Evolutionary conservation across 2,329 filamentous ascomycete species (phyloP).

Genomic region (Apiospora aurea): DNA sequence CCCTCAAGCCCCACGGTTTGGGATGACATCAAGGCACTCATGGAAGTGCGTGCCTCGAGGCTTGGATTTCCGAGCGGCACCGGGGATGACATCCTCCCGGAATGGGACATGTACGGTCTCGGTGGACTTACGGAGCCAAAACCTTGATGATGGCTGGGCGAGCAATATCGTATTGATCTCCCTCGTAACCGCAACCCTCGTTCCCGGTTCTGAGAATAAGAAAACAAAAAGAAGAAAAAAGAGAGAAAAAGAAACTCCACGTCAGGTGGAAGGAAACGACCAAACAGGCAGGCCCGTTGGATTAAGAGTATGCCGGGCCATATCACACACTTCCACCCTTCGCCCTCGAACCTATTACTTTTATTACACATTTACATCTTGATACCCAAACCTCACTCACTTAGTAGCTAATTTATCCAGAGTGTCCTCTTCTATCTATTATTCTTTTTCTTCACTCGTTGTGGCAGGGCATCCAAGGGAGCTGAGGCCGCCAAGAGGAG

Average conservation of each 20-base stretch:
- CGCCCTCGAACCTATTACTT: background rate
- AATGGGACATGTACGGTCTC: conserved; percentile 57
- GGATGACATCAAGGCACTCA: conserved; percentile 28
- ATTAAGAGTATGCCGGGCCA: conserved; percentile 9
- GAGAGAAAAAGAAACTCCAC: background rate
- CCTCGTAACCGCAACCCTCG: background rate
- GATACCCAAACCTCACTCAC: background rate
- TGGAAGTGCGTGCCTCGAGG: conserved; percentile 24
- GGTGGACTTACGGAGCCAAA: conserved; percentile 50
- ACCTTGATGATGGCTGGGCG: conserved; percentile 16
- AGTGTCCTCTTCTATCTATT: background rate
- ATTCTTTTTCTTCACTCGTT: background rate
- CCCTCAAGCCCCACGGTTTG: conserved; percentile 14
- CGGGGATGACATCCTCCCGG: conserved; percentile 32
- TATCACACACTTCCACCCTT: background rate
- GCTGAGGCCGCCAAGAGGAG: background rate
- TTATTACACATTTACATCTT: background rate
- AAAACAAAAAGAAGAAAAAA: background rate
- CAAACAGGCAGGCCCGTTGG: conserved; percentile 4
- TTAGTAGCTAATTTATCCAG: background rate
- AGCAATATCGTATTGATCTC: background rate
- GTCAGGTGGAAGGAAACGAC: background rate
- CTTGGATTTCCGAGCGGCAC: conserved; percentile 6
- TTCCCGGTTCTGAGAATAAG: no score
- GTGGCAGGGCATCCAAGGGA: background rate